Conservation (phyloP, 176 grass and related monocot genomes). For the Thalia dealbata region DNA sequence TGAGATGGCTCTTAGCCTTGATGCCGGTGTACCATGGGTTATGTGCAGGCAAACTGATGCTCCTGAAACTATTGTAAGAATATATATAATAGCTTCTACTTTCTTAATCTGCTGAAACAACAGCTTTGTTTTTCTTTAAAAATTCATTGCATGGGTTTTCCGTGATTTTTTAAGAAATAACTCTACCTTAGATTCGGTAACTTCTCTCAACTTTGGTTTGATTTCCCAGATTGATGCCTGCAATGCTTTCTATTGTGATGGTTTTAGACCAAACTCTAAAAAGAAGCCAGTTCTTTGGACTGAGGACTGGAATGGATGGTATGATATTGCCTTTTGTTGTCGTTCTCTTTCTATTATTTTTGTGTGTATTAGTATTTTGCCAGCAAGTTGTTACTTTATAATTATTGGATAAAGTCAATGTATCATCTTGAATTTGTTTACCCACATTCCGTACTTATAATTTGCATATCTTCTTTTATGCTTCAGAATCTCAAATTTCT, state of each 20-base stretch:
- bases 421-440: background rate
- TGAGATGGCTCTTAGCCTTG: conserved; percentile 72
- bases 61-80: conserved; percentile 71
- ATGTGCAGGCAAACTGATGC: conserved; percentile 95
- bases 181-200: conserved; percentile 8
- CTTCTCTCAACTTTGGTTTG: conserved; percentile 17
- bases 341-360: background rate
- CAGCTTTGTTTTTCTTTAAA: background rate
- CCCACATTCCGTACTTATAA: background rate
- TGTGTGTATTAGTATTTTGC: background rate
- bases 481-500: background rate
- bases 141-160: background rate
- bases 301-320: conserved; percentile 99
- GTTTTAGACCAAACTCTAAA: conserved; percentile 76
- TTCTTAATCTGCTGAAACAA: background rate
- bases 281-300: conserved; percentile 77
- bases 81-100: background rate
- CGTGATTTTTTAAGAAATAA: background rate
- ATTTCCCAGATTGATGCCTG: conserved; percentile 62
- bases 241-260: conserved; percentile 96
- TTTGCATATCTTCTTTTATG: background rate
- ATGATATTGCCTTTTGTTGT: conserved; percentile 14
- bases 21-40: conserved; percentile 76
- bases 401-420: background rate
- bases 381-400: background rate